Evolutionary conservation across 345 rosid species (phyloP).

Genomic region (Gossypium herbaceum): DNA sequence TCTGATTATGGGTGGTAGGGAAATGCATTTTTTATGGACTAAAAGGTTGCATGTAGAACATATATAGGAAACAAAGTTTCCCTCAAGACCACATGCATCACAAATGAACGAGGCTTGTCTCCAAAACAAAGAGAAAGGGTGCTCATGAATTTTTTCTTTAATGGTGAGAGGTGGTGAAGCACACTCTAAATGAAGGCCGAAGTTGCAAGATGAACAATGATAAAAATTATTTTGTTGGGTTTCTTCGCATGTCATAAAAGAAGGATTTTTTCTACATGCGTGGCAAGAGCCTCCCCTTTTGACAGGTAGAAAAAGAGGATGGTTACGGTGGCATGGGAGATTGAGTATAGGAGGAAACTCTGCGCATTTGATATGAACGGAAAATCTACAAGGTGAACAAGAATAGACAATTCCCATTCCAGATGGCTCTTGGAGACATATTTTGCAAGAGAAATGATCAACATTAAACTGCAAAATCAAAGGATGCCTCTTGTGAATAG

Average conservation of each 20-base stretch:
- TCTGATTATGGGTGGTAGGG: background rate
- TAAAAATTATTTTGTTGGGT: background rate
- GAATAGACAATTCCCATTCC: background rate
- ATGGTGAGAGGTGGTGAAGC: background rate
- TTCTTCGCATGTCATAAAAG: background rate
- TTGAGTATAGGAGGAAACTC: background rate
- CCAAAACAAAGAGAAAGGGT: background rate
- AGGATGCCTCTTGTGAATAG: background rate
- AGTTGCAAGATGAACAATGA: background rate
- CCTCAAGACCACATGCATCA: background rate
- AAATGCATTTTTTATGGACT: background rate
- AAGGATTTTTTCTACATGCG: too few relatives aligned
- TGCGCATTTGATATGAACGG: background rate
- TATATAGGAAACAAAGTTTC: background rate
- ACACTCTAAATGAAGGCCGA: background rate
- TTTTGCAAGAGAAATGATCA: background rate
- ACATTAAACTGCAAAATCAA: background rate
- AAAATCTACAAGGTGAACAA: background rate
- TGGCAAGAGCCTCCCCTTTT: background rate
- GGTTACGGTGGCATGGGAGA: background rate
- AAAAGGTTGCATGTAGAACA: background rate
- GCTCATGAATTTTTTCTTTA: background rate
- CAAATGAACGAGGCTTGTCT: background rate
- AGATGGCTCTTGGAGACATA: background rate
- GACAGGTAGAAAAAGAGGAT: background rate